A percentile compares a stretch with the other conserved stretches of the same genome.
phyloP scores from a whole-genome alignment of 306 rosid species.

The Cicer cuneatum region DNA sequence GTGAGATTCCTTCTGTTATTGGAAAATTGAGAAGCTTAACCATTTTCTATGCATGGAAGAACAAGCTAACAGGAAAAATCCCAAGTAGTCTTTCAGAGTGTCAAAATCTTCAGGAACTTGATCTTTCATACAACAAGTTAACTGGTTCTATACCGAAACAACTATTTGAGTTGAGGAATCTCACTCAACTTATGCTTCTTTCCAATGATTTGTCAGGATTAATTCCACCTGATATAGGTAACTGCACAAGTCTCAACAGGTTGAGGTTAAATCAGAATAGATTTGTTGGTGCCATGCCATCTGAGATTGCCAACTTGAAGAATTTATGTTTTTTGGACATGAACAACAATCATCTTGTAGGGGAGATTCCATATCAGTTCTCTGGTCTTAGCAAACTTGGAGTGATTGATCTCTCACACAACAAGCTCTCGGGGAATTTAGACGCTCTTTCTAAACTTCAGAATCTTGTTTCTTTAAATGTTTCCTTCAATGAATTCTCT shows the following conservation, averaged over 20 bases:
- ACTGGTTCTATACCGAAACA: conserved; percentile 70
- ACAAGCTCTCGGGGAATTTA: conserved; percentile 72
- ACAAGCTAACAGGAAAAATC: conserved; percentile 70
- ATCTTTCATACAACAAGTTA: conserved; percentile 72
- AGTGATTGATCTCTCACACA: conserved; percentile 81
- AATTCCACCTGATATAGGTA: conserved; percentile 80
- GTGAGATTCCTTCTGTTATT: conserved; percentile 67
- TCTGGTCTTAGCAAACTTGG: conserved; percentile 70
- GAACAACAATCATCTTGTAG: conserved; percentile 68
- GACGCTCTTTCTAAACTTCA: conserved; percentile 58
- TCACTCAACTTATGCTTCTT: conserved; percentile 71
- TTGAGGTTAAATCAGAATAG: conserved; percentile 68
- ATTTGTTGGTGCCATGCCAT: conserved; percentile 71
- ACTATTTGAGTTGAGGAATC: conserved; percentile 63
- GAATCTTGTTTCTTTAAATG: conserved; percentile 75
- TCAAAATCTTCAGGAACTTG: conserved; percentile 69
- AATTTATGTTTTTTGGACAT: conserved; percentile 66
- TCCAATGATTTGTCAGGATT: conserved; percentile 79
- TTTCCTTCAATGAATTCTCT: conserved; percentile 79
- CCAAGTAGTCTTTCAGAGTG: conserved; percentile 78
- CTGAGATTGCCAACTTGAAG: conserved; percentile 72
- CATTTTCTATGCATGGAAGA: conserved; percentile 78
- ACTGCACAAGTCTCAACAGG: conserved; percentile 74
- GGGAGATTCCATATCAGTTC: conserved; percentile 71
- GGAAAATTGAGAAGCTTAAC: conserved; percentile 77